Evolutionary conservation across 176 grass and related monocot species (phyloP).

Genomic region (Thinopyrum elongatum): DNA sequence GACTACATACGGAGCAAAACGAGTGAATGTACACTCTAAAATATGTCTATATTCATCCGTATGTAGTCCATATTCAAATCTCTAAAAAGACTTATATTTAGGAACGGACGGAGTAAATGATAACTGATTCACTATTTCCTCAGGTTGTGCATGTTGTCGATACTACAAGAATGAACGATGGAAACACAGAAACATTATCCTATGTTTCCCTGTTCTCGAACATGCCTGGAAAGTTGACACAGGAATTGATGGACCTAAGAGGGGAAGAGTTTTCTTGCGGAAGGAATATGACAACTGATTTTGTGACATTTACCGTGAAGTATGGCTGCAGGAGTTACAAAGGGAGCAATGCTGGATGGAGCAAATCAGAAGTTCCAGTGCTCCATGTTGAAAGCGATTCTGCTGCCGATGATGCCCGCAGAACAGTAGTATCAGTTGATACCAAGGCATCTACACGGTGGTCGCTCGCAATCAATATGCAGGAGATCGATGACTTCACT

Average conservation of each 20-base stretch:
- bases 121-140: conserved; percentile 26
- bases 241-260: conserved; percentile 60
- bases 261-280: conserved; percentile 87
- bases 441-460: conserved; percentile 78
- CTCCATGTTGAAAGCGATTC: conserved; percentile 83
- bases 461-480: conserved; percentile 79
- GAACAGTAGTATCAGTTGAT: conserved; percentile 65
- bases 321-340: conserved; percentile 86
- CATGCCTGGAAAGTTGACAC: conserved; percentile 76
- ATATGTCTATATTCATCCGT: no score
- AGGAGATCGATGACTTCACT: conserved; percentile 72
- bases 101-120: no score
- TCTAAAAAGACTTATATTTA: no score
- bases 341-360: conserved; percentile 60
- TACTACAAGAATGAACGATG: conserved; percentile 47
- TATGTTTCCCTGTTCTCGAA: conserved; percentile 89
- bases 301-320: conserved; percentile 81
- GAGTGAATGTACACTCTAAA: no score
- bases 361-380: conserved; percentile 61
- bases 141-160: conserved; percentile 98
- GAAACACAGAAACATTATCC: conserved; percentile 57
- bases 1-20: no score
- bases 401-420: conserved; percentile 38
- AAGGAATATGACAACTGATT: conserved; percentile 62
- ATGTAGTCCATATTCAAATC: no score